Evolutionary conservation across 768 basidiomycete genomes (phyloP).

Genomic region (Tylopilus sp.): DNA sequence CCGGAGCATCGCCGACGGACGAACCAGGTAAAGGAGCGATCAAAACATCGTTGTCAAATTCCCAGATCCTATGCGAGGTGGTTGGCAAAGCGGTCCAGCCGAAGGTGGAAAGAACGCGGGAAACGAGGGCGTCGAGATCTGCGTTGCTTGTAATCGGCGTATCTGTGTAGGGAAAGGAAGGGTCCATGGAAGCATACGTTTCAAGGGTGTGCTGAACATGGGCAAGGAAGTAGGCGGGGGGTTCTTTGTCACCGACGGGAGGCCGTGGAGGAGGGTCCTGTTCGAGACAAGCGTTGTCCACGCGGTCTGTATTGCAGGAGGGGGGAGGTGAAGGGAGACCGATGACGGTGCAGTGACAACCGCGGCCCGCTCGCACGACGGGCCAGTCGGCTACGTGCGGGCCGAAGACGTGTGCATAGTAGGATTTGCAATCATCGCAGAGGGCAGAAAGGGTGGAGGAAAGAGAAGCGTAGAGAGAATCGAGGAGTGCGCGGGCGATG

Average conservation of each 20-base stretch:
- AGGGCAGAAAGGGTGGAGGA: slow-evolving; percentile 28
- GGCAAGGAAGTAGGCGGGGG: slow-evolving; percentile 29
- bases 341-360: slow-evolving; percentile 43
- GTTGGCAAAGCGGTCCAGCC: slow-evolving; percentile 33
- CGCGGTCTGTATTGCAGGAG: slow-evolving; percentile 6
- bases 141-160: slow-evolving; percentile 11
- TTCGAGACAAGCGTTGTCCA: slow-evolving; percentile 11
- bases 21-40: slow-evolving; percentile 17
- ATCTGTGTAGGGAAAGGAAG: slow-evolving; percentile 27
- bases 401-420: slow-evolving; percentile 53
- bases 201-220: slow-evolving; percentile 47
- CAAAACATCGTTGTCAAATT: slow-evolving; percentile 27
- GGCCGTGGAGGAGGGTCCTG: slow-evolving; percentile 30
- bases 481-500: slow-evolving; percentile 41
- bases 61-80: slow-evolving; percentile 22
- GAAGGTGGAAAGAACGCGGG: slow-evolving; percentile 39
- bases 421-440: slow-evolving; percentile 48
- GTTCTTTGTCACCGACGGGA: slow-evolving; percentile 28
- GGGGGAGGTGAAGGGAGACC: slow-evolving; percentile 11
- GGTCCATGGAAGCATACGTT: slow-evolving; percentile 41
- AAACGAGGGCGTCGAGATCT: slow-evolving; percentile 45
- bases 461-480: slow-evolving; percentile 42
- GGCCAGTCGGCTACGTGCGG: slow-evolving; percentile 53
- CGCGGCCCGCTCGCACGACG: slow-evolving; percentile 41
- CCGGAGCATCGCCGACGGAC: background rate